Conservation (phyloP, 139 green algal species). For the Chlorella sp. region DNA sequence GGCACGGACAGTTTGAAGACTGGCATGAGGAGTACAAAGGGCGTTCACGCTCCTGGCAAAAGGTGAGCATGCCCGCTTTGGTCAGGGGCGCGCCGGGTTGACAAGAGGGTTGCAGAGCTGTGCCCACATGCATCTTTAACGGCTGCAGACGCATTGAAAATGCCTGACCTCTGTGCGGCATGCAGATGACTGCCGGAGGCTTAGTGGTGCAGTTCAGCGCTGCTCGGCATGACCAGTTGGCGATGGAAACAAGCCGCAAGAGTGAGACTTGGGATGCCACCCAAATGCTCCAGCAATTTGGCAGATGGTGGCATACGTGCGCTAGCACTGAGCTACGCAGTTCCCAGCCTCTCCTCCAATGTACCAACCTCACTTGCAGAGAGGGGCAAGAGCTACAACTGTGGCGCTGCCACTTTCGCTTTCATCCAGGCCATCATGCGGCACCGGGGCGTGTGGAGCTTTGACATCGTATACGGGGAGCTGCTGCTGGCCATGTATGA, state of each 20-base stretch:
- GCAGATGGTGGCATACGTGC: neutral
- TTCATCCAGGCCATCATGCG: neutral
- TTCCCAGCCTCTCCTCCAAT: too few species aligned
- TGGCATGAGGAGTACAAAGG: constrained; percentile 19
- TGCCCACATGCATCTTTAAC: too few species aligned
- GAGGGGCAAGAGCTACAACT: neutral
- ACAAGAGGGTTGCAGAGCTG: neutral
- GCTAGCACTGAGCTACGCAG: too few species aligned
- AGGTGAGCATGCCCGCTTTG: too few species aligned
- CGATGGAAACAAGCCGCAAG: neutral
- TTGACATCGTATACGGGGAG: neutral
- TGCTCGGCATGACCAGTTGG: neutral
- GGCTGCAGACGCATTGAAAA: too few species aligned
- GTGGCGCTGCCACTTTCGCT: neutral
- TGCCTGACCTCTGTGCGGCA: too few species aligned
- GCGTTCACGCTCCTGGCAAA: too few species aligned
- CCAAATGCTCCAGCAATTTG: neutral
- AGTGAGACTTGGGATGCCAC: neutral
- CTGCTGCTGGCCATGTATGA: constrained; percentile 6
- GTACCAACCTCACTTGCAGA: neutral
- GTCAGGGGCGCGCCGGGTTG: too few species aligned
- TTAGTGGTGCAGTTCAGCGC: neutral
- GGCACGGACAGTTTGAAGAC: neutral
- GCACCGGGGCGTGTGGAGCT: neutral
- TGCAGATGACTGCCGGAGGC: neutral